Evolutionary conservation across 2,329 filamentous ascomycete species (phyloP), one percentile per base, ranked within the genome.

Genomic region (Aaosphaeria arxii): DNA sequence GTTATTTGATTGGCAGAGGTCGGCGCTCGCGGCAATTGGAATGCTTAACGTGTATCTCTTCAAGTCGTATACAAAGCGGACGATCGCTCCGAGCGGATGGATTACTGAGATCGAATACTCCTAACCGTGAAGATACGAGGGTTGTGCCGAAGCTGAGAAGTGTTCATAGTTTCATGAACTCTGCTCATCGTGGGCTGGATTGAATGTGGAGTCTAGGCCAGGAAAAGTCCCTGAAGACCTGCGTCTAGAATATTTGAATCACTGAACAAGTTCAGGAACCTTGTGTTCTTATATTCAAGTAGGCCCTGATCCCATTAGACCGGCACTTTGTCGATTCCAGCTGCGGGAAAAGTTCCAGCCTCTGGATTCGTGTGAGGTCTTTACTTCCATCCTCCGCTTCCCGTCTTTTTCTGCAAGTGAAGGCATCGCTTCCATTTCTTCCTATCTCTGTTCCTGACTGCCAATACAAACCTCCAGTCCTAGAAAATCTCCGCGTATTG

Each of bases 241-340:
- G 17, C 17, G 17, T 24, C 17, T 24, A 24, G 17, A 24, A 24
- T 24, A 24, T 24, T 24, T 24, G 17, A 2, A 24, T 24, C 17
- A 24, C 17, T 24, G 17, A 24, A 24, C 17, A 36, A 36, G 33
- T 9, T 9, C 2, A 36, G n/a, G 9, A n/a, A 36, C 33, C n/a
- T 36, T 9, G 33, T 36, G 9, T n/a, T 9, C 33, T 36, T 41
- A 11, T 40, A 29, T 45, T 45, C 47, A 42, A 24, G 11, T 9
- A 24, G 9, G 24, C 35, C 44, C 41, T 44, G 36, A 41, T 39
- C 40, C 46, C 46, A 49, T 49, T 46, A 49, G 31, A 39, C 46
- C 46, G 48, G 49, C 42, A 40, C 51, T 51, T 44, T 36, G 17
- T 42, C 41, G 40, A 30, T 7, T 30, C 38, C 30, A 28, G 13